Percentiles rank a stretch among this genome's conserved stretches.
Evolutionary conservation across 805 yeast species (phyloP).

Genomic region (Candida koratica): DNA sequence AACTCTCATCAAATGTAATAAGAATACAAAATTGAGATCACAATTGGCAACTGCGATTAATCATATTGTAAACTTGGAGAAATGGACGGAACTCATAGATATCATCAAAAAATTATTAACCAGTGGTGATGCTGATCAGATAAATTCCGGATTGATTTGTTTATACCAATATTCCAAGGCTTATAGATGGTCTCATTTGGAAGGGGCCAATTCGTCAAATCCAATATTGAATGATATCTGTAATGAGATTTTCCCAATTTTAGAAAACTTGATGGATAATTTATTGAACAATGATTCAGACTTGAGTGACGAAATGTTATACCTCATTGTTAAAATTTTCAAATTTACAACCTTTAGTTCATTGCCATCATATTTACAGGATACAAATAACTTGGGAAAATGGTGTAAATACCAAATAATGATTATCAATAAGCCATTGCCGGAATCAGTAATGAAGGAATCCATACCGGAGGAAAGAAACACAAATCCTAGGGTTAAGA

Average conservation of each 20-base stretch:
- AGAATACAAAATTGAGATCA: constrained; percentile 40
- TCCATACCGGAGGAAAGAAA: constrained; percentile 27
- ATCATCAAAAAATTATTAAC: constrained; percentile 37
- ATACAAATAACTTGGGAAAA: constrained; percentile 32
- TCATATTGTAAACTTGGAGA: constrained; percentile 47
- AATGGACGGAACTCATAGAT: constrained; percentile 37
- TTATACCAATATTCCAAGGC: constrained; percentile 39
- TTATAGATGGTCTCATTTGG: constrained; percentile 45
- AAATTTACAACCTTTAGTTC: constrained; percentile 37
- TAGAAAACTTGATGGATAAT: constrained; percentile 29
- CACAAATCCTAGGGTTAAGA: constrained; percentile 41
- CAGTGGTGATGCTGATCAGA: constrained; percentile 35
- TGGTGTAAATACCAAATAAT: constrained; percentile 41
- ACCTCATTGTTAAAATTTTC: constrained; percentile 38
- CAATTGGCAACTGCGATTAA: constrained; percentile 58
- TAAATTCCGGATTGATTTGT: constrained; percentile 38
- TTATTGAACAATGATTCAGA: constrained; percentile 23
- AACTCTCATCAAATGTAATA: constrained; percentile 39
- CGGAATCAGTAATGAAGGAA: constrained; percentile 29
- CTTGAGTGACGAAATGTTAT: constrained; percentile 32
- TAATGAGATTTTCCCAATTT: constrained; percentile 31
- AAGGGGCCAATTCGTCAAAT: constrained; percentile 32
- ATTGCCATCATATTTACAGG: constrained; percentile 36
- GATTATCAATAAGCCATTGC: constrained; percentile 39
- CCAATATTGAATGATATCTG: constrained; percentile 40